Percentiles rank a stretch among this genome's conserved stretches.
Conservation (phyloP, 176 grass and related monocot species). For the Aegilops sharonensis region DNA sequence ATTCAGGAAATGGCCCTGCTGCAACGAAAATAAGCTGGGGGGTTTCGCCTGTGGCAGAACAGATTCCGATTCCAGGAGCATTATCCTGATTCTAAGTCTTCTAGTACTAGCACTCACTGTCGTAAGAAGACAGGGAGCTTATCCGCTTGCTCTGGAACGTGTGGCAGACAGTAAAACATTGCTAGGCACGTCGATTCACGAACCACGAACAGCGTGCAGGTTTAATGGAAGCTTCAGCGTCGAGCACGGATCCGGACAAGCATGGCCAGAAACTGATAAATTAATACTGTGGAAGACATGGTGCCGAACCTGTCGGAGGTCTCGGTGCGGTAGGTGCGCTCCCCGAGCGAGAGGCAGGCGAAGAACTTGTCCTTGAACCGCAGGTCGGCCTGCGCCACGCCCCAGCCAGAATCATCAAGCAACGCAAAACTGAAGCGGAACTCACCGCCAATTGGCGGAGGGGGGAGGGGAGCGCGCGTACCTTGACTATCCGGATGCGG, state of each 20-base stretch:
- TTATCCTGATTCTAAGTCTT: background rate
- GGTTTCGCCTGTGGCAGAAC: background rate
- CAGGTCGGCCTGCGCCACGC: conserved; percentile 72
- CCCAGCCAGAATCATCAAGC: background rate
- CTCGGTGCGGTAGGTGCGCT: conserved; percentile 85
- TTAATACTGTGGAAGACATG: background rate
- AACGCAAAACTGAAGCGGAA: conserved; percentile 11
- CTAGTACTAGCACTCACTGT: background rate
- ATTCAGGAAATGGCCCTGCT: background rate
- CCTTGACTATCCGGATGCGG: conserved; percentile 69
- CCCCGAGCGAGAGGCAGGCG: conserved; percentile 89
- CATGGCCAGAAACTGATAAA: background rate
- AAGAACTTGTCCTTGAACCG: conserved; percentile 93
- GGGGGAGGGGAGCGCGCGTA: background rate
- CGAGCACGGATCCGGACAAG: background rate
- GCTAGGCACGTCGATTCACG: background rate
- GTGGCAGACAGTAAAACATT: background rate
- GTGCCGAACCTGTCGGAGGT: conserved; percentile 72
- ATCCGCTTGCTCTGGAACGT: background rate
- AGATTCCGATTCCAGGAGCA: background rate
- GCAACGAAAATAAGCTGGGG: background rate
- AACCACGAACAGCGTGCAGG: background rate
- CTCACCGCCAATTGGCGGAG: background rate
- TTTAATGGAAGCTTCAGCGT: background rate
- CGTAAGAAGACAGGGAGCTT: background rate